phyloP scores from a whole-genome alignment of 495 filamentous ascomycete species.

The Aspergillus steynii region DNA sequence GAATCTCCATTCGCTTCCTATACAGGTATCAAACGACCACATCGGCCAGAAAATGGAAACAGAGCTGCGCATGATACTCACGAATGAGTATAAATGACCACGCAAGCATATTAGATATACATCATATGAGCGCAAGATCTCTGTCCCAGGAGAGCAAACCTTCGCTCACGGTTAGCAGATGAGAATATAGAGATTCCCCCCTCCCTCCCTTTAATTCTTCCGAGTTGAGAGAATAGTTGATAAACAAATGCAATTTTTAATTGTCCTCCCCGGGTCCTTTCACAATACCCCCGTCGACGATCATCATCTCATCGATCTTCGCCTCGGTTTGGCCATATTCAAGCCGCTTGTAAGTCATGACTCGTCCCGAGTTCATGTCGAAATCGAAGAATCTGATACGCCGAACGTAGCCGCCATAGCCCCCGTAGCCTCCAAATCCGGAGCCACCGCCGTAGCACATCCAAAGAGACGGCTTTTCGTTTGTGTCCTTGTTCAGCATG shows the following conservation, averaged over 20 bases:
- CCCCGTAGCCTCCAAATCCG: constrained; percentile 93
- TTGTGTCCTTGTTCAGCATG: constrained; percentile 55
- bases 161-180: neutral
- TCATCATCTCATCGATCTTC: constrained; percentile 78
- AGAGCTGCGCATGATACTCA: neutral
- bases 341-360: constrained; percentile 88
- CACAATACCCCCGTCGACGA: constrained; percentile 78
- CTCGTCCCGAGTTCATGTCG: constrained; percentile 81
- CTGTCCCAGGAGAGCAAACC: neutral
- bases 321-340: constrained; percentile 77
- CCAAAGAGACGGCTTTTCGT: constrained; percentile 74
- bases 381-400: constrained; percentile 88
- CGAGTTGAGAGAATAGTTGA: neutral
- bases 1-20: constrained; percentile 5
- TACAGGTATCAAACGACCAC: neutral
- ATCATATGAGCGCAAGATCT: neutral
- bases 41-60: neutral
- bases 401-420: constrained; percentile 81
- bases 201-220: neutral
- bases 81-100: neutral
- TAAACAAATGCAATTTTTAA: neutral
- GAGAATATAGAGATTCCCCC: neutral
- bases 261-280: constrained; percentile 28
- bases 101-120: neutral
- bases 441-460: constrained; percentile 94